Percentiles rank a stretch among this genome's conserved stretches.
Evolutionary conservation across 2,329 filamentous ascomycete genomes (phyloP).

Genomic region (Alternaria hordeiaustralica): DNA sequence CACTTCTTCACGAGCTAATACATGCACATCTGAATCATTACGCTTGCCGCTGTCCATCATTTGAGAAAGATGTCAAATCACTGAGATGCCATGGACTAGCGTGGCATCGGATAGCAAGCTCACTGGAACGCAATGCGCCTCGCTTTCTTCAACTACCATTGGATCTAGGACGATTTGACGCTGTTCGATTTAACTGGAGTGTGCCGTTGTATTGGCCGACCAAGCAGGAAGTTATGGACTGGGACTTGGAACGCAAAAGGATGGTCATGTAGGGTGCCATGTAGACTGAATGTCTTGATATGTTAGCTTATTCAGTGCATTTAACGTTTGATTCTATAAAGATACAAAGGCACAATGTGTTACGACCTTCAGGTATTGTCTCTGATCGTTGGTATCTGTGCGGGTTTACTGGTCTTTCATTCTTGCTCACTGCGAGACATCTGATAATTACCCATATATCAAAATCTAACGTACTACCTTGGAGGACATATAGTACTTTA

Average conservation of each 20-base stretch:
- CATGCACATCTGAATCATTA: neutral
- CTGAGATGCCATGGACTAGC: neutral
- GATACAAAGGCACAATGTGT: no score
- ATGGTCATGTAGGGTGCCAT: neutral
- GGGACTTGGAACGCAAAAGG: neutral
- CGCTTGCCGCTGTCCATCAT: neutral
- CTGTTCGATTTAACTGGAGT: neutral
- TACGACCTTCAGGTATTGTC: no score
- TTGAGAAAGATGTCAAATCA: neutral
- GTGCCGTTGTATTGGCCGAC: neutral
- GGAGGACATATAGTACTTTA: neutral
- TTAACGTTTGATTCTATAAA: no score
- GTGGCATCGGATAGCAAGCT: neutral
- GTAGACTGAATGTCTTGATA: neutral
- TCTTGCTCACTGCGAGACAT: neutral
- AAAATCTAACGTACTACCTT: no score
- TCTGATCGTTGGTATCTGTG: neutral
- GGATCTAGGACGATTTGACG: neutral
- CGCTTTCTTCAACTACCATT: neutral
- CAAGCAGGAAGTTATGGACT: neutral
- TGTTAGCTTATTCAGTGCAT: no score
- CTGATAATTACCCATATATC: neutral
- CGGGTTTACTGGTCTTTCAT: neutral
- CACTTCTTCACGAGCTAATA: neutral
- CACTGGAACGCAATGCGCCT: neutral